Evolutionary conservation across 2,329 filamentous ascomycete genomes (phyloP).

Genomic region (Paecilomyces niveus): DNA sequence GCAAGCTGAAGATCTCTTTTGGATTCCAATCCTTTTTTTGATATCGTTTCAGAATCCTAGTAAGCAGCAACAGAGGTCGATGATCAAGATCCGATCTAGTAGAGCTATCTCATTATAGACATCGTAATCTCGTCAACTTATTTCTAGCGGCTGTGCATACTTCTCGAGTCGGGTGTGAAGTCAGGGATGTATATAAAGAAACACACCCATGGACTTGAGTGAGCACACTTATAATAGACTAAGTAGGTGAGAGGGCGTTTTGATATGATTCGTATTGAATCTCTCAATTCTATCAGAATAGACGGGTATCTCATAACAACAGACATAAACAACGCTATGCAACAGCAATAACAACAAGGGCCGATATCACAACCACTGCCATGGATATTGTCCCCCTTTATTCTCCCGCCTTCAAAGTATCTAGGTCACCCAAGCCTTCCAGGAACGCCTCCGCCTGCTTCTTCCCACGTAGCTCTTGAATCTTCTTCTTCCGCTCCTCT

Average conservation of each 20-base stretch:
- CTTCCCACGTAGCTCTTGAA: slow-evolving; percentile 50
- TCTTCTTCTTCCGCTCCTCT: slow-evolving; percentile 48
- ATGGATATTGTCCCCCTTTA: not conserved
- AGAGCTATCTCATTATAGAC: too few relatives aligned
- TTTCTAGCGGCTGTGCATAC: too few relatives aligned
- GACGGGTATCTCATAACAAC: not conserved
- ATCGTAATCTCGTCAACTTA: too few relatives aligned
- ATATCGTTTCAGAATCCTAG: too few relatives aligned
- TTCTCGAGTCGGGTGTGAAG: too few relatives aligned
- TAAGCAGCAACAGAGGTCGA: too few relatives aligned
- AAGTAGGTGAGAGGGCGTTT: not conserved
- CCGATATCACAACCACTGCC: not conserved
- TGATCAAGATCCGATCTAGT: too few relatives aligned
- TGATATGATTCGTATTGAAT: not conserved
- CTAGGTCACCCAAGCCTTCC: slow-evolving; percentile 44
- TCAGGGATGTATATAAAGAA: too few relatives aligned
- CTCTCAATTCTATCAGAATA: not conserved
- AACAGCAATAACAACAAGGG: not conserved
- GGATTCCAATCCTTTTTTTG: too few relatives aligned
- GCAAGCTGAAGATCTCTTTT: too few relatives aligned
- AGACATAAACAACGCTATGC: not conserved
- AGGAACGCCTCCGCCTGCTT: slow-evolving; percentile 68
- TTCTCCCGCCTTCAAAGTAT: slow-evolving; percentile 9
- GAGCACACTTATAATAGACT: too few relatives aligned
- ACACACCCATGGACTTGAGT: too few relatives aligned